Base-by-base conservation (phyloP, 805 yeast genomes). In the Saturnispora mendoncae region DNA sequence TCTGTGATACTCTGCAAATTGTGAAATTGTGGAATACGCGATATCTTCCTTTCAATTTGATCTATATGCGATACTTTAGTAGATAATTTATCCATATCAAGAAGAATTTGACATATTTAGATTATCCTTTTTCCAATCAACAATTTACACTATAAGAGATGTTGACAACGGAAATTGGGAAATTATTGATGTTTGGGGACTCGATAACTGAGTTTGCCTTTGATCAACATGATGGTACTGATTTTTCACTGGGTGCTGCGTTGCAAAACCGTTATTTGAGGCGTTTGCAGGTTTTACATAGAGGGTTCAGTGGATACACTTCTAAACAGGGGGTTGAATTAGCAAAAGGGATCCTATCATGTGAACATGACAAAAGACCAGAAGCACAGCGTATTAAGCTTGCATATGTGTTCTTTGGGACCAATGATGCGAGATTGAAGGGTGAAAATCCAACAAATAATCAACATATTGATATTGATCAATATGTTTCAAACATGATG, bases 261-360 rank as follows among this genome's bases (percentile, higher is more conserved):
- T 47, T 62, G 6, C 41, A 53, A 9, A 49, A 54, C 37, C 55
- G 40, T n/a, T 83, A 84, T 55, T 59, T 67, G 2, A 68, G 95
- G 33, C 73, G 68, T 53, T 50, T 84, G 35, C 90, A 84, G 48
- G 64, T 88, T 2, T 53, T 86, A 1, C 78, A 74, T 31, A 65
- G 95, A 44, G 97, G 97, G 0, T 84, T 65, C 52, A 55, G 76
- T 1, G 96, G 97, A 0, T 87, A 84, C 62, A 84, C 71, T 50
- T 62, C 87, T 0, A 71, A 75, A 27, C 78, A 78, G 61, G 86
- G 74, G 0, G 52, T 65, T 8, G 59, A 66, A 36, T 50, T 84
- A 4, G 51, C 73, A 4, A 73, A 74, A n/a, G 60, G 65, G 32
- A 61, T 80, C 10, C 58, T 85, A 26, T 64, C 68, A 18, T 52